Evolutionary conservation across 1,284 basidiomycete genomes (phyloP), one percentile per base, ranked within the genome.

Genomic region (Apiotrichum montevideense): DNA sequence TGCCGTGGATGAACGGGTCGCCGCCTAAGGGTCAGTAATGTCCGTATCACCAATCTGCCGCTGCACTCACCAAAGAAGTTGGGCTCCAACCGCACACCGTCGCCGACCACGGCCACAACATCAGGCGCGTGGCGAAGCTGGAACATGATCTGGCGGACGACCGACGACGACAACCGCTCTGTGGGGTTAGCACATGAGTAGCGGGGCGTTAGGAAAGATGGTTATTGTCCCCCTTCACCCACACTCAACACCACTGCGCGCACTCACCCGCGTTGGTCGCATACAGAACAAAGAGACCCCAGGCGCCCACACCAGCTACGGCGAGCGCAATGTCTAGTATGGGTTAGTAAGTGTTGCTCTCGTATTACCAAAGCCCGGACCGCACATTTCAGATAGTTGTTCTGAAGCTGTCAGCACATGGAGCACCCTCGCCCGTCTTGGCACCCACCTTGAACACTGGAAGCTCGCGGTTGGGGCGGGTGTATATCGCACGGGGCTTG

Each of bases 1-100:
- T 67, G n/a, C 76, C 76, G 29, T 70, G 70, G 45, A 76, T 75
- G 69, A 71, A 77, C n/a, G 75, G 74, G 52, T 75, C 70, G 35
- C 74, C 73, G 33, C 70, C 73, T 73, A 56, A 8, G 43, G 63
- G 60, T n/a, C 6, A 3, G 10, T 15, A 2, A 9, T 39, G 4
- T 21, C 4, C 15, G 13, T 8, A 4, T 14, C 29, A 37, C 11
- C 6, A 11, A 3, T 5, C 4, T 13, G 34, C 5, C 7, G 32
- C 40, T 37, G n/a, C 11, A 74, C 74, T 65, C 54, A 76, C 75
- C 69, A 64, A 68, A 73, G 68, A 68, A 72, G 56, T 74, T 72
- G 49, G 65, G 66, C 39, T 66, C 69, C 52, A 72, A 61, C 52
- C 63, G 63, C 34, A 75, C 68, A 21, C 68, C 62, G 35, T 70